Evolutionary conservation across 2,329 filamentous ascomycete species (phyloP).

Genomic region (Ambrosiella cleistominuta): DNA sequence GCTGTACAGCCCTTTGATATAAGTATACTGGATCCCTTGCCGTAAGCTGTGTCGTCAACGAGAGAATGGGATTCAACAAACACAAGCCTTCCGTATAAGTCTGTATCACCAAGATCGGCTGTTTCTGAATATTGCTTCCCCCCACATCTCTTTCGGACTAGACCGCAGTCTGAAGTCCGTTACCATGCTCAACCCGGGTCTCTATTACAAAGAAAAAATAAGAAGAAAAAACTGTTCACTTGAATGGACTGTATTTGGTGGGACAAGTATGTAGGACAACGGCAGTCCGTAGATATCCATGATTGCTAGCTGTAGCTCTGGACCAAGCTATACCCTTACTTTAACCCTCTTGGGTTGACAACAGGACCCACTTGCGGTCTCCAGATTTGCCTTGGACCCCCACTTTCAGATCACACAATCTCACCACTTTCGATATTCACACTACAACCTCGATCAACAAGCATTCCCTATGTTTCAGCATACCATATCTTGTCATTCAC

Average conservation of each 20-base stretch:
- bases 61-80: too few relatives aligned
- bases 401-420: not conserved
- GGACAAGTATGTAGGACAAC: not conserved
- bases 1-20: too few relatives aligned
- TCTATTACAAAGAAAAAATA: not conserved
- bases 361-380: not conserved
- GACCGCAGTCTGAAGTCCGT: not conserved
- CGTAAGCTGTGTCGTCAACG: too few relatives aligned
- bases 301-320: not conserved
- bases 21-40: too few relatives aligned
- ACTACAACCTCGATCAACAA: not conserved
- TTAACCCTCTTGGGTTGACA: not conserved
- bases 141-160: not conserved
- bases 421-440: not conserved
- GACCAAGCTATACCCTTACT: not conserved
- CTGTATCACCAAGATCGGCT: too few relatives aligned
- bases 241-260: not conserved
- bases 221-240: not conserved
- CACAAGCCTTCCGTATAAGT: too few relatives aligned
- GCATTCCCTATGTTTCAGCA: not conserved
- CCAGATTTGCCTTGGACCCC: not conserved
- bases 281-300: not conserved
- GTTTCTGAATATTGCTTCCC: too few relatives aligned
- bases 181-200: not conserved
- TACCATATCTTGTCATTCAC: not conserved